These are phyloP conservation scores for Coffea humblotiana DNA, from an alignment of 305 asterid species.

Conservation along the genomic window DNA sequence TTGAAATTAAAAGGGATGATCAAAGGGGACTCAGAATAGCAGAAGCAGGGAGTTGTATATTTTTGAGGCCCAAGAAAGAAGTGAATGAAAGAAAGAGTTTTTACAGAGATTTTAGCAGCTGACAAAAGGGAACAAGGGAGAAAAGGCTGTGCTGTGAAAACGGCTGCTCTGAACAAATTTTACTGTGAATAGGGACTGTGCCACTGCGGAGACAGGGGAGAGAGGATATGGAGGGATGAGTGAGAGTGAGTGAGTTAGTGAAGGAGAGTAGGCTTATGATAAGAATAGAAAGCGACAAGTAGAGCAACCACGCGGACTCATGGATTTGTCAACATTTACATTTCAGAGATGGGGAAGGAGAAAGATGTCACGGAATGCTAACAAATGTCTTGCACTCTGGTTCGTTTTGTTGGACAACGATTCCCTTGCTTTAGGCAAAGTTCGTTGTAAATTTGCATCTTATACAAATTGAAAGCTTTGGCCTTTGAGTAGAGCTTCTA, in stretches of 20 bases:
- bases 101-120: slow-evolving; percentile 24
- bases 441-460: no score
- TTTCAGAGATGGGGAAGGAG: background rate
- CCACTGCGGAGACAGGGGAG: slow-evolving; percentile 17
- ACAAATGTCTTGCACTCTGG: background rate
- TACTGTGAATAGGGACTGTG: slow-evolving; percentile 24
- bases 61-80: slow-evolving; percentile 29
- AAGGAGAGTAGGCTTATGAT: background rate
- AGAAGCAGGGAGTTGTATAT: background rate
- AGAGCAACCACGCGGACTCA: slow-evolving; percentile 14
- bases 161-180: slow-evolving; percentile 54
- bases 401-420: background rate
- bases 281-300: slow-evolving; percentile 25
- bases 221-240: background rate
- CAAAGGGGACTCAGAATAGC: background rate
- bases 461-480: no score
- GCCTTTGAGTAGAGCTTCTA: no score
- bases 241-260: no score
- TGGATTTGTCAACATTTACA: no score
- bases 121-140: slow-evolving; percentile 8
- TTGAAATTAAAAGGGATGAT: background rate
- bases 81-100: slow-evolving; percentile 18
- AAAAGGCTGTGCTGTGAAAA: slow-evolving; percentile 56
- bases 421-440: no score
- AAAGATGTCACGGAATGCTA: background rate